These are phyloP conservation scores for Sporothrix pseudoabietina DNA, from an alignment of 2,329 filamentous ascomycete genomes.

Conservation along the genomic window DNA sequence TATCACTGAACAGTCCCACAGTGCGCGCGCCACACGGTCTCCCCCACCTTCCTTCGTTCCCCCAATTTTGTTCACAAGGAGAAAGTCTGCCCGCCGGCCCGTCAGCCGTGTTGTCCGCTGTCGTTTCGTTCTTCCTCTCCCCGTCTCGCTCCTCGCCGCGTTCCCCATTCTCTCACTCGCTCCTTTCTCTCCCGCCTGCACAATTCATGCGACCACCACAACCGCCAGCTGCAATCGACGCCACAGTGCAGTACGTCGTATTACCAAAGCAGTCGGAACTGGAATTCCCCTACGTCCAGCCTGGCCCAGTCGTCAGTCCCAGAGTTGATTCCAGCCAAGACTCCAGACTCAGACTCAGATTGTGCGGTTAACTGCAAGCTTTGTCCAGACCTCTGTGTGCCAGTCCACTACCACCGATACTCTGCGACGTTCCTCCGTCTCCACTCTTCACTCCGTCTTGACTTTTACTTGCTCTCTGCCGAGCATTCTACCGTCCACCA, in stretches of 20 bases:
- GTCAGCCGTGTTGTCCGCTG: conserved; percentile 17
- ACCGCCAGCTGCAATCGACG: background rate
- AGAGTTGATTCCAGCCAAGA: too few species aligned
- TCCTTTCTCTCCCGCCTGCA: background rate
- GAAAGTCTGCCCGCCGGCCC: conserved; percentile 25
- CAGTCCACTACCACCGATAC: background rate
- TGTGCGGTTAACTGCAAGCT: background rate
- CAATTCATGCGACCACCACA: background rate
- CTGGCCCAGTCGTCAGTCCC: background rate
- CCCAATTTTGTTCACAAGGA: background rate
- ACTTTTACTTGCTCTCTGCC: too few species aligned
- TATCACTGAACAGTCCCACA: background rate
- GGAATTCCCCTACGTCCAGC: background rate
- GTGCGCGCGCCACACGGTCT: conserved; percentile 11
- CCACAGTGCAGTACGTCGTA: background rate
- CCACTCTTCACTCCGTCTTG: too few species aligned
- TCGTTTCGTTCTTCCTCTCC: background rate
- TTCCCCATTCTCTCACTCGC: background rate
- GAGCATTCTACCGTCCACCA: too few species aligned
- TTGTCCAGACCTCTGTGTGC: too few species aligned
- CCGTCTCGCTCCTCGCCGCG: background rate
- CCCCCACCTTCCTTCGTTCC: background rate
- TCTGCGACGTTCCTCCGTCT: background rate
- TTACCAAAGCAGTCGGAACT: background rate
- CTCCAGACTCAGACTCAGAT: too few species aligned